These are phyloP conservation scores for Melastoma candidum DNA, from an alignment of 441 rosid genomes.

Conservation along the genomic window DNA sequence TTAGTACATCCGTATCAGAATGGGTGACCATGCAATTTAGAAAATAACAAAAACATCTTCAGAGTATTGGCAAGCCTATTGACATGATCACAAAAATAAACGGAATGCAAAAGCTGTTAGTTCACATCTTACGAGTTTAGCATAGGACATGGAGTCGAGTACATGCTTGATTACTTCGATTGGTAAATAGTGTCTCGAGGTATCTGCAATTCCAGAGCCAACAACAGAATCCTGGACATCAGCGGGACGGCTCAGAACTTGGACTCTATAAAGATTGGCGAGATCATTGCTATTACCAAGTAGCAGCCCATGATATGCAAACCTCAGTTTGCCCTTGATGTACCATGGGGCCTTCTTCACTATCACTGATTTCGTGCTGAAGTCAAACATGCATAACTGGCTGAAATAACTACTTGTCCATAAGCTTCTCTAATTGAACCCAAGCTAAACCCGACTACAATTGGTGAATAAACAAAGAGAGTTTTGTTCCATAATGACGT, in stretches of 20 bases:
- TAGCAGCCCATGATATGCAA: constrained; percentile 73
- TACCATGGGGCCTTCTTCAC: constrained; percentile 80
- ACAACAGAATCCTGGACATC: constrained; percentile 2
- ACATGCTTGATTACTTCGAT: constrained; percentile 67
- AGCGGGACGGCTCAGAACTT: no score
- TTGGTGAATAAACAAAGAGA: constrained; percentile 7
- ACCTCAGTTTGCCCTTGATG: constrained; percentile 82
- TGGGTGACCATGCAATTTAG: constrained; percentile 6
- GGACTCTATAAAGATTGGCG: no score
- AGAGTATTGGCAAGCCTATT: constrained; percentile 6
- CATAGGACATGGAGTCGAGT: constrained; percentile 84
- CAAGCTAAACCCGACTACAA: no score
- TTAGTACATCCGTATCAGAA: constrained; percentile 25
- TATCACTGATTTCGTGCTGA: constrained; percentile 50
- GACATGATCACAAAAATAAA: constrained; percentile 2
- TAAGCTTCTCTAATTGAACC: no score
- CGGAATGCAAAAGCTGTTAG: constrained; percentile 13
- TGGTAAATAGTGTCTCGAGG: constrained; percentile 83
- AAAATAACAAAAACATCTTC: constrained; percentile 11
- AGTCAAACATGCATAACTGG: constrained; percentile 76
- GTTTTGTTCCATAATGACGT: no score
- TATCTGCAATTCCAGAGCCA: constrained; percentile 43
- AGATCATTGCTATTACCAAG: constrained; percentile 36
- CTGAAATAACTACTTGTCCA: constrained; percentile 30
- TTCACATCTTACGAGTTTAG: constrained; percentile 69